phyloP scores from a whole-genome alignment of 305 asterid genomes.

The Coffea humblotiana region DNA sequence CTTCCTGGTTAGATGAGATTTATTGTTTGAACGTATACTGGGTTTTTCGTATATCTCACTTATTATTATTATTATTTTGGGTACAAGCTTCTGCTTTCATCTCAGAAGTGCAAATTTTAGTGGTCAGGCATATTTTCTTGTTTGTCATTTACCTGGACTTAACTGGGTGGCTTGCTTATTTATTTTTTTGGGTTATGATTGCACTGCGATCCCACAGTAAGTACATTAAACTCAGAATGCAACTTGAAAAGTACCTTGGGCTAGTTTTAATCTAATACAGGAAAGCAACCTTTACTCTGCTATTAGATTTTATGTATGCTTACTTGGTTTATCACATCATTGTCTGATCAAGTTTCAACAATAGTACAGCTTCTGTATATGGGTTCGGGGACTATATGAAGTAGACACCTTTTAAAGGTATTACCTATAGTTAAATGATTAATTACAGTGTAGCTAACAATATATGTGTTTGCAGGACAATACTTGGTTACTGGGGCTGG shows the following conservation, averaged over 20 bases:
- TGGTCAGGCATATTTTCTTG: background rate
- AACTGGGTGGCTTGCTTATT: background rate
- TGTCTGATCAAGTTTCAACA: background rate
- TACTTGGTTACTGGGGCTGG: slow-evolving; percentile 99
- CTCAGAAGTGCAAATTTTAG: background rate
- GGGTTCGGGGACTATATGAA: background rate
- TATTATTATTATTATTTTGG: background rate
- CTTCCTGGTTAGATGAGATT: background rate
- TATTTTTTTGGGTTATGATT: background rate
- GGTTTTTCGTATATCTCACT: background rate
- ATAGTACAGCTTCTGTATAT: background rate
- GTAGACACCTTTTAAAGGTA: background rate
- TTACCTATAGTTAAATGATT: background rate
- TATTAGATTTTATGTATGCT: no score
- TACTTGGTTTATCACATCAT: no score
- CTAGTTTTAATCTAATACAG: no score
- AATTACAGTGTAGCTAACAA: slow-evolving; percentile 16
- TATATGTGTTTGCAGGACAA: slow-evolving; percentile 59
- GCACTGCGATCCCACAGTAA: background rate
- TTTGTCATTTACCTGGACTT: background rate
- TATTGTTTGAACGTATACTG: background rate
- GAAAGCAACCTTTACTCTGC: no score
- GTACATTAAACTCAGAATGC: no score
- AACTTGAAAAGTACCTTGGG: no score
- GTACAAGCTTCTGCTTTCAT: background rate